Conservation (phyloP, 2,329 filamentous ascomycete genomes). For the Chrysoporthe austroafricana region DNA sequence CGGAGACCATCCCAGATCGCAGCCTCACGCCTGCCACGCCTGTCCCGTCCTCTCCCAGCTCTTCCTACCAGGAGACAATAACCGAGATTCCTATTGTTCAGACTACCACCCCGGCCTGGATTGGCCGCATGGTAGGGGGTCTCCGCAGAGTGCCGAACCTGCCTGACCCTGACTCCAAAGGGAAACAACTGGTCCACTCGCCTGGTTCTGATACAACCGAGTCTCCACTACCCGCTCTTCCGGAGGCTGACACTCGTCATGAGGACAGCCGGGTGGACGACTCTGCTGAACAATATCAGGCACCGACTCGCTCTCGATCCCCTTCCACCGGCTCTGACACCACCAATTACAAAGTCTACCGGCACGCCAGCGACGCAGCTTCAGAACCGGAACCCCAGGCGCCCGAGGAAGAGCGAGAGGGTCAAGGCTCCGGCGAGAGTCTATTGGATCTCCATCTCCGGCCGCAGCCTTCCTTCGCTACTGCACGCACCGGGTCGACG, state of each 20-base stretch:
- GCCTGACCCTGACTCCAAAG: slow-evolving; percentile 49
- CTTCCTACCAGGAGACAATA: slow-evolving; percentile 38
- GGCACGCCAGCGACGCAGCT: slow-evolving; percentile 38
- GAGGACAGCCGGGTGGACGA: slow-evolving; percentile 17
- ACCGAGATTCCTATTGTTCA: slow-evolving; percentile 38
- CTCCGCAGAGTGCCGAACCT: slow-evolving; percentile 56
- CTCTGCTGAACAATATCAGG: slow-evolving; percentile 38
- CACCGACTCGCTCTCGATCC: slow-evolving; percentile 42
- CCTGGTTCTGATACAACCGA: slow-evolving; percentile 34
- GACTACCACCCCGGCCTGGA: slow-evolving; percentile 48
- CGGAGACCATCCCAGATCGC: slow-evolving; percentile 47
- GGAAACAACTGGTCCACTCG: slow-evolving; percentile 41
- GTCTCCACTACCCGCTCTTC: slow-evolving; percentile 38
- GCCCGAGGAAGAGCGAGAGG: slow-evolving; percentile 4
- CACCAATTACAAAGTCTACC: slow-evolving; percentile 53
- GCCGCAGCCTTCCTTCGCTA: slow-evolving; percentile 45
- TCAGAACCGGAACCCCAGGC: slow-evolving; percentile 12
- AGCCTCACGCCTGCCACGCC: slow-evolving; percentile 43
- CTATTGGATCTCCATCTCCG: slow-evolving; percentile 24
- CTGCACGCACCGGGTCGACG: slow-evolving; percentile 48
- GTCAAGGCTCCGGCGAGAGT: slow-evolving; percentile 10
- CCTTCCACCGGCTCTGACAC: slow-evolving; percentile 50
- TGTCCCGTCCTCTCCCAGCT: slow-evolving; percentile 37
- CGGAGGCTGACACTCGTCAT: slow-evolving; percentile 38
- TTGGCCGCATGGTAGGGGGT: slow-evolving; percentile 58